Evolutionary conservation across 1,284 basidiomycete genomes (phyloP), one percentile per base, ranked within the genome.

Genomic region (Trichosporon sp.): DNA sequence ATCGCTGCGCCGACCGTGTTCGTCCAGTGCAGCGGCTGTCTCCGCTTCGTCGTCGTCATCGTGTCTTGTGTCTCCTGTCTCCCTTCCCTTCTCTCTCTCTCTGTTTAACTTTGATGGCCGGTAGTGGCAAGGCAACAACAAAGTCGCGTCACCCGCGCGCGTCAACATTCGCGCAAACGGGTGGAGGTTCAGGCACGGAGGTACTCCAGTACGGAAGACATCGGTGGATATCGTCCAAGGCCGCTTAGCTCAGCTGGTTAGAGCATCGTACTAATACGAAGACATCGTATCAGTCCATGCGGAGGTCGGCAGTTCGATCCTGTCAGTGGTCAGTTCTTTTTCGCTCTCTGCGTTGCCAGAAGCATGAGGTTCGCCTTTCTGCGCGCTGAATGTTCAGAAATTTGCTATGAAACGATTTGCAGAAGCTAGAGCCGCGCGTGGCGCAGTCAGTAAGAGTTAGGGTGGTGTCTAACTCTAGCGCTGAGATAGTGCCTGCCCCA

Each of bases 211-310:
- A 2, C 15, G 21, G 44, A 21, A 21, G 15, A 7, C 5, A 34
- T 34, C 34, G 2, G 18, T 8, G 44, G 9, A 7, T 47, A 11
- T 25, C 47, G 12, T 23, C 47, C 9, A 51, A 51, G 47, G 47
- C 47, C 47, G 47, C 47, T 51, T 51, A 51, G 47, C 47, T 51
- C 47, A 51, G 47, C 47, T 51, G 47, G 47, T 51, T 51, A 51
- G 47, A 51, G 47, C 47, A 51, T 51, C 21, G 47, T 51, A 51
- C 47, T 51, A 51, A 51, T 51, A 25, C 7, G 18, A 15, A 25
- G 47, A n/a, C 21, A 23, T 15, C 3, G n/a, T 25, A 51, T 51
- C 21, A 51, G 47, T 25, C 23, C 47, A 51, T 51, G 47, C 47
- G 21, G 21, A 51, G 47, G 47, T 51, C 47, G 47, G 47, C 47